Base-by-base conservation (phyloP, 129 eudicot species). In the Helichrysum umbraculigerum region DNA sequence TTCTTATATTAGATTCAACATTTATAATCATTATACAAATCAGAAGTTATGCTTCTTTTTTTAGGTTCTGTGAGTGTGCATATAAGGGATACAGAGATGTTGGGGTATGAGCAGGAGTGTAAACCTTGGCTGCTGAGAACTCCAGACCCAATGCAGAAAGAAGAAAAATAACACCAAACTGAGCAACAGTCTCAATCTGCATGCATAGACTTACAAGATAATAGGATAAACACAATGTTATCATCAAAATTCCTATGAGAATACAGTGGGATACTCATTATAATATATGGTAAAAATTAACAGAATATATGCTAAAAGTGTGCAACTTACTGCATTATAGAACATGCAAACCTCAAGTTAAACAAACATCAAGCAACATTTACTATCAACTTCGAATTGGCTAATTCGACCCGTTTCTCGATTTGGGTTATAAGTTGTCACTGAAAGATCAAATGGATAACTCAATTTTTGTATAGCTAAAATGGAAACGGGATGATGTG, bases 141-240 rank as follows among this genome's bases (percentile, higher is more conserved):
- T 92, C 98, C 85, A 92, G 67, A 7, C 98, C 98, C 87, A 92
- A 74, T 14, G 98, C 98, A 79, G 90, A 92, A 54, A 92, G 93
- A 76, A 90, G 94, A 90, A 92, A 92, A 81, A 90, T 86, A 17
- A 92, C 98, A 72, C 98, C 96, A 78, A 90, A 92, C 80, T 92
- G 98, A 69, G 98, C 98, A 42, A 90, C 92, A 37, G 96, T 92
- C 71, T 90, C 98, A 47, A 92, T 96, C 98, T 92, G 90, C 78
- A 81, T 22, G 71, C 44, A 66, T 21, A 78, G 21, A 66, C 39
- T 50, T n/a, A 67, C 68, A 60, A 78, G 73, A 33, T 30, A 59
- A 50, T 22, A 70, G 56, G 25, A 65, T n/a, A n/a, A n/a, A n/a
- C n/a, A n/a, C n/a, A n/a, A n/a, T n/a, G n/a, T n/a, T n/a, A n/a